These are phyloP conservation scores for Prunella vulgaris DNA, from an alignment of 257 asterid species.

Conservation along the genomic window DNA sequence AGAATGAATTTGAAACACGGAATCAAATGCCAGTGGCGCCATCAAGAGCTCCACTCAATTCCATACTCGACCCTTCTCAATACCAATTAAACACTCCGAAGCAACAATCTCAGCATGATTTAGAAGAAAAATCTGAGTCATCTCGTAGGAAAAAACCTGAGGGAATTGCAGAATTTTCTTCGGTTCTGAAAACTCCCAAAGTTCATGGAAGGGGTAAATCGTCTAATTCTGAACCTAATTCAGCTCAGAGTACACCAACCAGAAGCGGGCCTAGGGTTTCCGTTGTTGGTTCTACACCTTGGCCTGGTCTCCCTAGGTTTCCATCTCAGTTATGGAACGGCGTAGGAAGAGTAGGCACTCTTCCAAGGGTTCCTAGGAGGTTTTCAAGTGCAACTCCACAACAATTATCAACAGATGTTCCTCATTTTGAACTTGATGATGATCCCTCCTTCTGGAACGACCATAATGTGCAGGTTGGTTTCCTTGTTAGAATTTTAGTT, in stretches of 20 bases:
- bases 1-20: constrained; percentile 33
- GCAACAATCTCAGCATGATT: constrained; percentile 14
- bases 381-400: constrained; percentile 30
- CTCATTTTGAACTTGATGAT: constrained; percentile 55
- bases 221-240: constrained; percentile 39
- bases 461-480: constrained; percentile 76
- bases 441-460: constrained; percentile 73
- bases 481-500: background rate
- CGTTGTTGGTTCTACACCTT: constrained; percentile 22
- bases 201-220: constrained; percentile 28
- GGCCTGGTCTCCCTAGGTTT: constrained; percentile 29
- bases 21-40: constrained; percentile 18
- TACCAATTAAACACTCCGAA: constrained; percentile 19
- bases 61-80: constrained; percentile 74
- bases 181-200: constrained; percentile 36
- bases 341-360: constrained; percentile 28
- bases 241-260: constrained; percentile 52
- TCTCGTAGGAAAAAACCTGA: constrained; percentile 21
- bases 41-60: constrained; percentile 62
- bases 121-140: constrained; percentile 22
- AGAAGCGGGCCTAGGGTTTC: constrained; percentile 36
- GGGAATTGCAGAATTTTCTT: constrained; percentile 24
- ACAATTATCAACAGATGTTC: constrained; percentile 31
- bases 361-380: constrained; percentile 39
- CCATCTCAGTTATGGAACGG: constrained; percentile 29